Evolutionary conservation across 2,329 filamentous ascomycete species (phyloP).

Genomic region (Sporothrix protearum): DNA sequence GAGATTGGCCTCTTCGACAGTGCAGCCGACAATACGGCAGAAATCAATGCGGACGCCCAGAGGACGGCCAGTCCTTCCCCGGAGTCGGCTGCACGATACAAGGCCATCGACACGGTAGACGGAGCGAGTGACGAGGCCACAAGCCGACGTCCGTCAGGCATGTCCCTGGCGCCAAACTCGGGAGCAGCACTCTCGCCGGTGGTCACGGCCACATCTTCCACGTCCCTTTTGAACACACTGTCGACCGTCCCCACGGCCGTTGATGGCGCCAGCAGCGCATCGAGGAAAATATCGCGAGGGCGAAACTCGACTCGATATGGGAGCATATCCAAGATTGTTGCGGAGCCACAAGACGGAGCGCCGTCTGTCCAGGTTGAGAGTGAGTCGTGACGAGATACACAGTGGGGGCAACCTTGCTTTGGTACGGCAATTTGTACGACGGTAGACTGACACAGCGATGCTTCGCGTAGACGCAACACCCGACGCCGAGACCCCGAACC

Average conservation of each 20-base stretch:
- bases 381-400: not conserved
- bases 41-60: not conserved
- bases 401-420: too few species aligned
- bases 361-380: constrained; percentile 13
- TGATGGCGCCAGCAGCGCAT: not conserved
- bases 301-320: not conserved
- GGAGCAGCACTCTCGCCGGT: constrained; percentile 5
- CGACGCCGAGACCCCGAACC: not conserved
- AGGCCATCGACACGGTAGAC: not conserved
- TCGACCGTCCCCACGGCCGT: not conserved
- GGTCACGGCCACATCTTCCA: not conserved
- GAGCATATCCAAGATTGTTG: constrained; percentile 7
- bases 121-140: not conserved
- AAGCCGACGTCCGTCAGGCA: constrained; percentile 5
- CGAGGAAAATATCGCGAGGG: not conserved
- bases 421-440: too few species aligned
- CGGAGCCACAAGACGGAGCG: not conserved
- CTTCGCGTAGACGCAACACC: constrained; percentile 19
- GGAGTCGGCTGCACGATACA: not conserved
- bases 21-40: constrained; percentile 30
- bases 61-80: not conserved
- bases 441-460: too few species aligned
- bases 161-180: not conserved
- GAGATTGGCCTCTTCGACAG: constrained; percentile 66
- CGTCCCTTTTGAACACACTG: constrained; percentile 12